phyloP scores from a whole-genome alignment of 2,329 filamentous ascomycete genomes.

The Tolypocladium endophyticum region DNA sequence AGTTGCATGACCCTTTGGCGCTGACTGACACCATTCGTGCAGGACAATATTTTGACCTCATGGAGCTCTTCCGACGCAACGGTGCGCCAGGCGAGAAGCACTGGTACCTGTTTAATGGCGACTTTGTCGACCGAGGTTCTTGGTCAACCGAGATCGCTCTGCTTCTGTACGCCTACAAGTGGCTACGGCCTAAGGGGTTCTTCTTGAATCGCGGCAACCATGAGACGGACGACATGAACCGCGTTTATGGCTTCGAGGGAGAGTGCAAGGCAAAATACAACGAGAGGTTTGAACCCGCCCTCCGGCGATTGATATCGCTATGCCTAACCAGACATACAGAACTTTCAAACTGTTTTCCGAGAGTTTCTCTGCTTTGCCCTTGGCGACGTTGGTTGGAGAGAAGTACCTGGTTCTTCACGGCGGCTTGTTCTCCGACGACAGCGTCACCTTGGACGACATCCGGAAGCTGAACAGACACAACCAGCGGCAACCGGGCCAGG shows the following conservation, averaged over 20 bases:
- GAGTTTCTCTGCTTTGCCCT: slow-evolving; percentile 85
- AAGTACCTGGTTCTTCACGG: slow-evolving; percentile 92
- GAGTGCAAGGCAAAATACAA: slow-evolving; percentile 98
- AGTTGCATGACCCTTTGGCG: not conserved
- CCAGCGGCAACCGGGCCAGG: slow-evolving; percentile 86
- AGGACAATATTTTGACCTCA: slow-evolving; percentile 95
- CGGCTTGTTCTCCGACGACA: slow-evolving; percentile 93
- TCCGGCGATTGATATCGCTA: not conserved
- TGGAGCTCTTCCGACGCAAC: slow-evolving; percentile 91
- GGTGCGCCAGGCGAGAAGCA: slow-evolving; percentile 77
- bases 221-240: slow-evolving; percentile 99
- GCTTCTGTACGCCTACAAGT: slow-evolving; percentile 92
- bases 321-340: slow-evolving; percentile 23
- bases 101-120: slow-evolving; percentile 94
- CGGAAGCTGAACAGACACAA: slow-evolving; percentile 83
- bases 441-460: slow-evolving; percentile 83
- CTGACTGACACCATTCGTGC: slow-evolving; percentile 1
- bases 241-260: slow-evolving; percentile 95
- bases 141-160: slow-evolving; percentile 98
- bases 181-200: slow-evolving; percentile 76
- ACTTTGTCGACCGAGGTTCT: slow-evolving; percentile 94
- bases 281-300: slow-evolving; percentile 43
- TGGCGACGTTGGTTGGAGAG: slow-evolving; percentile 83
- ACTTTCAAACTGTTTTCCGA: slow-evolving; percentile 97
- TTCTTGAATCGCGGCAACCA: slow-evolving; percentile 98